Base-by-base conservation (phyloP, 352 stramenopile species). In the Phytophthora hibernalis region DNA sequence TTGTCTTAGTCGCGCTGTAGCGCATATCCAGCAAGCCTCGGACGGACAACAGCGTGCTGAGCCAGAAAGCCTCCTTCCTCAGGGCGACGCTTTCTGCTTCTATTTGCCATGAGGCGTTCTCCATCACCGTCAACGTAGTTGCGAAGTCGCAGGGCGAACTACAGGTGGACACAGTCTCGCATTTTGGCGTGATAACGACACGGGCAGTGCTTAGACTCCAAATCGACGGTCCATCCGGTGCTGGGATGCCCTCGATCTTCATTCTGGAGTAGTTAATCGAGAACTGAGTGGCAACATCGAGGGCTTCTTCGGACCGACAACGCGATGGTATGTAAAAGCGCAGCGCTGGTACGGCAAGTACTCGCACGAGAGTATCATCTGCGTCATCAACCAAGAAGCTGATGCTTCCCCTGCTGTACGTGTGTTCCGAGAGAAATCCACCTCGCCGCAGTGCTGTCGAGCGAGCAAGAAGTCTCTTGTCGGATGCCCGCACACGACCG, bases 251-350 rank as follows among this genome's bases (percentile, higher is more conserved):
- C 9, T 61, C 54, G 0, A 61, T 20, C 30, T 53, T 13, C 54
- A n/a, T n/a, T n/a, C n/a, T n/a, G n/a, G n/a, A n/a, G n/a, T n/a
- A 61, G 18, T 54, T 61, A 7, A 35, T 15, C 7, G 13, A 35
- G 18, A 61, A 54, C n/a, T 53, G 54, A 44, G 54, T 43, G 1
- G 54, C 30, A 21, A 48, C 42, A 24, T 35, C 43, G 8, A 61
- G 12, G 13, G 20, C n/a, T 21, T 54, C 53, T 52, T 61, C 40
- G 3, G 40, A 26, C 7, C 53, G 28, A 7, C 30, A 15, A 16
- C 30, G 20, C 6, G 42, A 53, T 2, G 43, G 30, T 16, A 48
- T 26, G 20, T 47, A 47, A 10, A 48, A 53, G 3, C 42, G 54
- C 8, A 15, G 42, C 13, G 43, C 7, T 15, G 12, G 18, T 2